A percentile compares a stretch with the other conserved stretches of the same genome.
Evolutionary conservation across 208 protist genomes (phyloP).

Genomic region (Angomonas deanei): DNA sequence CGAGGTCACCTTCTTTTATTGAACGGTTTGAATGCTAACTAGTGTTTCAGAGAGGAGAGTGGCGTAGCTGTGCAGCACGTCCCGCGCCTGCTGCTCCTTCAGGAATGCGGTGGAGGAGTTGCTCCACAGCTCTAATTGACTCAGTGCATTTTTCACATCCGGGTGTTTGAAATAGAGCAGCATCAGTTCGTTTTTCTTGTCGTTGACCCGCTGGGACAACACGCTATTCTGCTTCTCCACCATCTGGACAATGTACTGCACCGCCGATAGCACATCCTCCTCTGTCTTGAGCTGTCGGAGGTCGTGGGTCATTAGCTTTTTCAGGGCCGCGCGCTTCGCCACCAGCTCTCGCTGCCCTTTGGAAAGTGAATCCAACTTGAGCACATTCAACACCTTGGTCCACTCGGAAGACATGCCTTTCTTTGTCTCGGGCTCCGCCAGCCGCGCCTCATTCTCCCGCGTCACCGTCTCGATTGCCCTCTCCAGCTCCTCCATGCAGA

Average conservation of each 20-base stretch:
- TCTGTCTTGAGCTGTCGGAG: constrained; percentile 55
- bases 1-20: too few species aligned
- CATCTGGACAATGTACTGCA: constrained; percentile 25
- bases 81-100: constrained; percentile 51
- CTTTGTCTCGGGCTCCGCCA: neutral
- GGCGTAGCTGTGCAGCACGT: constrained; percentile 58
- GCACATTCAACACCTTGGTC: constrained; percentile 17
- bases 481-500: constrained; percentile 74
- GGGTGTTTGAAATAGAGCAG: neutral
- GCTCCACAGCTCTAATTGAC: constrained; percentile 60
- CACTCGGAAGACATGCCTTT: constrained; percentile 37
- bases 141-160: constrained; percentile 31
- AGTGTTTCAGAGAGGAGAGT: constrained; percentile 63
- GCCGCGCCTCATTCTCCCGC: neutral
- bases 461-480: constrained; percentile 28
- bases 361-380: constrained; percentile 27
- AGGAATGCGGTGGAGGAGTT: constrained; percentile 48
- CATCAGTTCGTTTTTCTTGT: neutral
- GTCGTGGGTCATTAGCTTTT: constrained; percentile 38
- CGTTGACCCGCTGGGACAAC: constrained; percentile 12
- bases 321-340: constrained; percentile 34
- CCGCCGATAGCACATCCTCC: constrained; percentile 54
- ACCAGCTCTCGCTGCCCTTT: constrained; percentile 37
- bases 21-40: constrained; percentile 25
- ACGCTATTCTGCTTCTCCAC: constrained; percentile 16